phyloP scores from a whole-genome alignment of 305 asterid genomes.

The Lippia alba region DNA sequence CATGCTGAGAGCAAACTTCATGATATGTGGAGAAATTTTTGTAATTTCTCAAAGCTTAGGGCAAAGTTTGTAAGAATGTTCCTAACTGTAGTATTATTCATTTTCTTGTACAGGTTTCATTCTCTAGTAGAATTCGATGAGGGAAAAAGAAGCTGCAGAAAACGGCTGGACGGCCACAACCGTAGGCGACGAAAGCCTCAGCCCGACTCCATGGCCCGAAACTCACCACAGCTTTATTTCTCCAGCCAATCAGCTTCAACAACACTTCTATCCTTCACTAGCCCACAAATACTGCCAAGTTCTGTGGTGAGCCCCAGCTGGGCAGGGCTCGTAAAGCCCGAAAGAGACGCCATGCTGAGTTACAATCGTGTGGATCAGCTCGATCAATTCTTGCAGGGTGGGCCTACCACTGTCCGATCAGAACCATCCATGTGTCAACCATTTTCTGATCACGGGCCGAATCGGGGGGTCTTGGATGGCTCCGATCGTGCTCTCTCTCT shows the following conservation, averaged over 20 bases:
- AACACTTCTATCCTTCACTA: slow-evolving; percentile 54
- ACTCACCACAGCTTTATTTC: slow-evolving; percentile 42
- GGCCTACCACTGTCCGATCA: slow-evolving; percentile 10
- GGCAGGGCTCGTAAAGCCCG: slow-evolving; percentile 49
- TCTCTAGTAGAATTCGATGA: slow-evolving; percentile 83
- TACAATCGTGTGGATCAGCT: slow-evolving; percentile 48
- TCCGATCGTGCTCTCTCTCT: slow-evolving; percentile 98
- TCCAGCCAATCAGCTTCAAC: slow-evolving; percentile 49
- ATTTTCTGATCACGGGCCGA: slow-evolving; percentile 41
- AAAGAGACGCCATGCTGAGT: slow-evolving; percentile 40
- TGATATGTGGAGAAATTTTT: no score
- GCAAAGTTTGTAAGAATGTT: no score
- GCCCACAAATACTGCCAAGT: slow-evolving; percentile 48
- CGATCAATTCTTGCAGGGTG: slow-evolving; percentile 49
- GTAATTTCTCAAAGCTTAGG: no score
- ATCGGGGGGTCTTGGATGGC: slow-evolving; percentile 51
- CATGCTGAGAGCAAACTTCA: no score
- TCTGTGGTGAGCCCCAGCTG: slow-evolving; percentile 46
- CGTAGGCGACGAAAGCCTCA: slow-evolving; percentile 89
- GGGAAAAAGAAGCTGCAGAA: slow-evolving; percentile 89
- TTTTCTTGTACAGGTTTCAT: slow-evolving; percentile 67
- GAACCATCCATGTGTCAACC: slow-evolving; percentile 38
- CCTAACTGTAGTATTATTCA: no score
- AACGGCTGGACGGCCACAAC: slow-evolving; percentile 90
- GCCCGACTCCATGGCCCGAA: slow-evolving; percentile 53